Conservation (phyloP, 352 stramenopile genomes). For the Phytopythium helicoides region DNA sequence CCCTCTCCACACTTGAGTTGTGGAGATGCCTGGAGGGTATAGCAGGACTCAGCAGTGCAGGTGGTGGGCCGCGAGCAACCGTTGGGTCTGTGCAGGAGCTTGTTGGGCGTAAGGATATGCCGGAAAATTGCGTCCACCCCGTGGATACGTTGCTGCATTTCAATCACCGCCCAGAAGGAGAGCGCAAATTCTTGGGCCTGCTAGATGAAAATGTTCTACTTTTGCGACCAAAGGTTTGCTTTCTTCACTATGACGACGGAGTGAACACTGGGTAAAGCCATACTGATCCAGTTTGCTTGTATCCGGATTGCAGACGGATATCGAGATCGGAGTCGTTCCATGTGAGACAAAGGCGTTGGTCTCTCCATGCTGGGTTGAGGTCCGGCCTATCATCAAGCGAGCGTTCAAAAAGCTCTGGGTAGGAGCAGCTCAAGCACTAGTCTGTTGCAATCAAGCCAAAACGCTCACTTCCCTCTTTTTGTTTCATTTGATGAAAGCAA, state of each 20-base stretch:
- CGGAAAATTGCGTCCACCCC: constrained; percentile 43
- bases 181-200: constrained; percentile 63
- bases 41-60: constrained; percentile 15
- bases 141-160: constrained; percentile 66
- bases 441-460: background rate
- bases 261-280: too few relatives aligned
- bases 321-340: constrained; percentile 73
- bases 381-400: constrained; percentile 47
- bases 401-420: constrained; percentile 72
- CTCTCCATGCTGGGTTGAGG: constrained; percentile 66
- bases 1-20: constrained; percentile 50
- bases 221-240: constrained; percentile 59
- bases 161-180: constrained; percentile 47
- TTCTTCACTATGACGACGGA: too few relatives aligned
- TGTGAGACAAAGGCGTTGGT: constrained; percentile 48
- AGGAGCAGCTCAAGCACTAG: background rate
- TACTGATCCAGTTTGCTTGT: too few relatives aligned
- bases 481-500: constrained; percentile 21
- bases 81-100: constrained; percentile 46
- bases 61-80: constrained; percentile 16
- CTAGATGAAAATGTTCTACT: constrained; percentile 52
- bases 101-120: constrained; percentile 30
- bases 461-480: constrained; percentile 2
- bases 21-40: constrained; percentile 74
- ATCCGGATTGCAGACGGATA: constrained; percentile 25